Base-by-base conservation (phyloP, 768 basidiomycete genomes). In the Dictyophora rubrovolvata region DNA sequence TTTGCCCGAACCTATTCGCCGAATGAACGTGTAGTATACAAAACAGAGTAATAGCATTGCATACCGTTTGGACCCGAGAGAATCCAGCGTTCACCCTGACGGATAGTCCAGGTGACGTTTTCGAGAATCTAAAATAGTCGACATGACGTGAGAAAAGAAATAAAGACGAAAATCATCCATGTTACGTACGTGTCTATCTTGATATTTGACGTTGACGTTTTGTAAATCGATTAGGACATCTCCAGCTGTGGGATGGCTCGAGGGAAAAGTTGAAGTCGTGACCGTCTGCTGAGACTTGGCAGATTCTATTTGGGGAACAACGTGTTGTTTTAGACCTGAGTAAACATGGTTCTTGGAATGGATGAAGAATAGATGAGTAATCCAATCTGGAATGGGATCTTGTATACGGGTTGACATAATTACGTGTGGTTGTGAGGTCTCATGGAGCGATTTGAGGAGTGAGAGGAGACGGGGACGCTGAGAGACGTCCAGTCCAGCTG, bases 31-130 rank as follows among this genome's bases (percentile, higher is more conserved):
- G 9, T 60, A 23, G 22, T 34, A 7, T 20, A 48, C 6, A 33
- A 12, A 7, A 20, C n/a, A 5, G 11, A 16, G 47, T 22, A 48
- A 48, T 16, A 34, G 22, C 0, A 11, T 2, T 10, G 63, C 73
- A 35, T 69, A 86, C 90, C 95, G 68, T 98, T 99, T 21, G 84
- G 73, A 9, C 95, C 94, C 65, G 85, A 81, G 12, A 99, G 81
- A 66, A 94, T 89, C 91, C 93, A 97, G 28, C 88, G 78, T 48
- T 94, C 85, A 46, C 92, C 91, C 63, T 81, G 78, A 2, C 77
- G 77, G 61, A 98, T 84, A 42, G 83, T 79, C 95, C 94, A 98
- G 56, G 80, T 79, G 51, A 97, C 81, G 58, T 83, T 73, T 61
- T 80, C 77, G 1, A 99, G 78, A 4, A 93, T 82, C 89, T 92